Evolutionary conservation across 441 rosid species (phyloP).

Genomic region (Pelargonium australe): DNA sequence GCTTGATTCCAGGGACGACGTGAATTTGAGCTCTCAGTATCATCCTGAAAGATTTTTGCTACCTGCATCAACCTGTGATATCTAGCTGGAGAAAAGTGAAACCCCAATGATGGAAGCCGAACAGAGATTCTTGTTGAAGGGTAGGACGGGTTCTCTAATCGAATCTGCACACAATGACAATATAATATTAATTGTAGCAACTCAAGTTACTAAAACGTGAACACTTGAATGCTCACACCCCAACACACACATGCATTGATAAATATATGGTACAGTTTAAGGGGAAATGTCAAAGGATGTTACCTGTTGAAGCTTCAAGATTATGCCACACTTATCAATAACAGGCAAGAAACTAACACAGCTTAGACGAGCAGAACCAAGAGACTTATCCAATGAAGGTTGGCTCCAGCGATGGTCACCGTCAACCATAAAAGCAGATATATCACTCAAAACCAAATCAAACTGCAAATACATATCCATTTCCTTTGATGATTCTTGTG

Average conservation of each 20-base stretch:
- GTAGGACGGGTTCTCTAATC: conserved; percentile 66
- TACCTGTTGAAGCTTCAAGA: conserved; percentile 91
- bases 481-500: conserved; percentile 45
- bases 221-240: background rate
- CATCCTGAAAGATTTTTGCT: conserved; percentile 60
- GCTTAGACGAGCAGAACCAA: conserved; percentile 28
- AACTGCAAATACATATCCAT: conserved; percentile 77
- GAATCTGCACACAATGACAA: conserved; percentile 48
- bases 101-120: conserved; percentile 81
- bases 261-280: conserved; percentile 17
- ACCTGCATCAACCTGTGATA: conserved; percentile 98
- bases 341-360: conserved; percentile 68
- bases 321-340: conserved; percentile 86
- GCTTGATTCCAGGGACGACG: conserved; percentile 78
- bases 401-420: conserved; percentile 85
- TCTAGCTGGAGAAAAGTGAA: conserved; percentile 98
- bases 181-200: conserved; percentile 20
- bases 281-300: conserved; percentile 18
- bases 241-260: conserved; percentile 6
- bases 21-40: conserved; percentile 41
- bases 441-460: conserved; percentile 90
- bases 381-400: conserved; percentile 29
- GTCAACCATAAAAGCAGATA: conserved; percentile 91
- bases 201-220: background rate
- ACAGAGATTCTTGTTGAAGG: conserved; percentile 88